phyloP scores from a whole-genome alignment of 2,329 filamentous ascomycete genomes.

The Dothiorella sarmentorum region DNA sequence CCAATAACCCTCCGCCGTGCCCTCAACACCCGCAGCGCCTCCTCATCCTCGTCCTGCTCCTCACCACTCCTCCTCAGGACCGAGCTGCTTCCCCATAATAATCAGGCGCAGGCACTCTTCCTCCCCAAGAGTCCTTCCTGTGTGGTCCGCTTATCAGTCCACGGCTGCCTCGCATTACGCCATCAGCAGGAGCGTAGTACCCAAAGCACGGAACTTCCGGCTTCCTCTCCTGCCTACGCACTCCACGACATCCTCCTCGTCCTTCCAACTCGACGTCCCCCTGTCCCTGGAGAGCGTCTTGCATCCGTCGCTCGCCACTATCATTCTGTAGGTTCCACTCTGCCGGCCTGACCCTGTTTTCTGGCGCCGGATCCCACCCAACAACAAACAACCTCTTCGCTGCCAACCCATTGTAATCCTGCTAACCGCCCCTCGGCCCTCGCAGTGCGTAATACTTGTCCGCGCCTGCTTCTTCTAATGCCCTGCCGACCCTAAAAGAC shows the following conservation, averaged over 20 bases:
- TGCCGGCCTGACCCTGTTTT: too few species aligned
- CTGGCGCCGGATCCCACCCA: too few species aligned
- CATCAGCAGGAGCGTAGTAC: conserved; percentile 16
- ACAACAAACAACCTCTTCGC: too few species aligned
- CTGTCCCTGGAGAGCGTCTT: background rate
- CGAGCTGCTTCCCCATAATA: conserved; percentile 11
- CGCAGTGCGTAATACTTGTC: conserved; percentile 26
- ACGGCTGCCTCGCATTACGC: conserved; percentile 15
- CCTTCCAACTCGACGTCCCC: background rate
- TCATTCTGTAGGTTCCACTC: conserved; percentile 16
- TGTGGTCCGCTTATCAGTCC: conserved; percentile 16
- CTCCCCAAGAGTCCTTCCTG: conserved; percentile 9
- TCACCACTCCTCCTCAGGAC: conserved; percentile 6
- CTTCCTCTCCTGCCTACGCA: conserved; percentile 4
- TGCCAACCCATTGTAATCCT: background rate
- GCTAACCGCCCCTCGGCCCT: background rate
- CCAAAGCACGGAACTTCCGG: conserved; percentile 10
- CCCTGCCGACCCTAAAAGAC: conserved; percentile 35
- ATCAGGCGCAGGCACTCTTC: conserved; percentile 5
- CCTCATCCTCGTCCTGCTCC: conserved; percentile 9
- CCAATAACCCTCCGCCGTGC: conserved; percentile 11
- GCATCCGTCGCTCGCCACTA: conserved; percentile 9
- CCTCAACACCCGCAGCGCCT: conserved; percentile 17
- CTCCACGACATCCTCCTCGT: background rate
- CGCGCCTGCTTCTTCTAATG: conserved; percentile 41